Percentiles rank a stretch among this genome's conserved stretches.
These are phyloP conservation scores for Metschnikowia amazonensis DNA, from an alignment of 805 yeast genomes.

Conservation along the genomic window DNA sequence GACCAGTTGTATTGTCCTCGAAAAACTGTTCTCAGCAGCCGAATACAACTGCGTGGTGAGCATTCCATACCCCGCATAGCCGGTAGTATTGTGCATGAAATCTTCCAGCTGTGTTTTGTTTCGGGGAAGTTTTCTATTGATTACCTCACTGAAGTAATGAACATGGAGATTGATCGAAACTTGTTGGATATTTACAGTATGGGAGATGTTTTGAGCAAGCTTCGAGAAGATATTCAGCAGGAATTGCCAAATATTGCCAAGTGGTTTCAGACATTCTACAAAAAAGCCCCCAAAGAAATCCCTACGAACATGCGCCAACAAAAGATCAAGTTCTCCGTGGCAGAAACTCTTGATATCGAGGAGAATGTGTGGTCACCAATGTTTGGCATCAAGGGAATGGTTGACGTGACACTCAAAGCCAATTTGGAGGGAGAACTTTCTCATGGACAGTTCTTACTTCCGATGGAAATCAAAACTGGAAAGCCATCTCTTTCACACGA, in stretches of 20 bases:
- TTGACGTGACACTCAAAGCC: constrained; percentile 82
- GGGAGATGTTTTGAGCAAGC: constrained; percentile 44
- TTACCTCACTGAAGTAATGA: constrained; percentile 37
- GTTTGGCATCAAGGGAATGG: constrained; percentile 83
- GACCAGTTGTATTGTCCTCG: constrained; percentile 73
- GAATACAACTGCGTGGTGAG: constrained; percentile 62
- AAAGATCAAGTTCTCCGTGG: constrained; percentile 46
- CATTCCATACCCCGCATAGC: constrained; percentile 59
- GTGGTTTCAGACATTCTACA: constrained; percentile 50
- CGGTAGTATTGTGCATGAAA: constrained; percentile 80
- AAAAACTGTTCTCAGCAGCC: constrained; percentile 56
- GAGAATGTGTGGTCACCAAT: constrained; percentile 90
- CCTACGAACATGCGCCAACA: constrained; percentile 27
- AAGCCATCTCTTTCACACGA: constrained; percentile 62
- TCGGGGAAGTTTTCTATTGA: constrained; percentile 32
- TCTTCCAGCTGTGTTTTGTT: constrained; percentile 60
- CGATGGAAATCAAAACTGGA: constrained; percentile 91
- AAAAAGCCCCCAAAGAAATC: constrained; percentile 19
- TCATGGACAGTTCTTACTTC: constrained; percentile 53
- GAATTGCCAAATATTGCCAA: constrained; percentile 51
- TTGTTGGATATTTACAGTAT: constrained; percentile 54
- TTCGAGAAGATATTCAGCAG: constrained; percentile 40
- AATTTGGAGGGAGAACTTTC: constrained; percentile 32
- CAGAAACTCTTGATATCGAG: constrained; percentile 75
- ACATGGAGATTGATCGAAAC: constrained; percentile 40